phyloP scores from a whole-genome alignment of 805 yeast species.

The Candida endomychidarum region DNA sequence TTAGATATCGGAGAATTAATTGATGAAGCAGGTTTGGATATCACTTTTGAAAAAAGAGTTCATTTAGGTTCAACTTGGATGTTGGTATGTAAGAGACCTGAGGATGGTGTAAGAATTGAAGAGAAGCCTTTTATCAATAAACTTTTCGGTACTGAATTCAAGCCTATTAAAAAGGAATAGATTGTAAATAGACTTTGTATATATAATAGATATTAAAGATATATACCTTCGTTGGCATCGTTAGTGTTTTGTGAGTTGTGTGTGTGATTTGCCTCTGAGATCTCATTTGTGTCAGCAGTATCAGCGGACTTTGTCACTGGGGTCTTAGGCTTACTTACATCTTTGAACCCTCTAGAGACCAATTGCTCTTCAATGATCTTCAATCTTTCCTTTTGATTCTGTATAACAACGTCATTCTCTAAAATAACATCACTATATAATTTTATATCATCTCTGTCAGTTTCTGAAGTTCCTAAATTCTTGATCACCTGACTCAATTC shows the following conservation, averaged over 20 bases:
- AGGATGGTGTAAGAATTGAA: constrained; percentile 51
- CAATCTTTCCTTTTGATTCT: constrained; percentile 49
- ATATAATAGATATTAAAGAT: constrained; percentile 14
- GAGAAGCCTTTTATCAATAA: constrained; percentile 44
- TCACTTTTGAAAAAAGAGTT: constrained; percentile 74
- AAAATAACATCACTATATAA: constrained; percentile 53
- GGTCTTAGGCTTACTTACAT: neutral
- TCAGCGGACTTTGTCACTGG: too few relatives aligned
- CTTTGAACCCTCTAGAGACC: constrained; percentile 34
- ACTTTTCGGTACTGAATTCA: constrained; percentile 38
- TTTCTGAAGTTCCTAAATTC: constrained; percentile 12
- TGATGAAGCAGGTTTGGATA: constrained; percentile 78
- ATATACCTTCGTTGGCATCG: constrained; percentile 16
- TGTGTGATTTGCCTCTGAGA: neutral
- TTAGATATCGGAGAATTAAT: constrained; percentile 87
- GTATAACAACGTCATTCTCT: constrained; percentile 57
- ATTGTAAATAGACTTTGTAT: constrained; percentile 3
- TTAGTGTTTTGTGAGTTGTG: neutral
- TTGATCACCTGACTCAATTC: constrained; percentile 45
- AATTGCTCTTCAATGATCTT: constrained; percentile 49
- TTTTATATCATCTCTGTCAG: constrained; percentile 43
- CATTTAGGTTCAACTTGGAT: constrained; percentile 95
- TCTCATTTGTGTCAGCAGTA: constrained; percentile 4
- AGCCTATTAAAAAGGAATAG: constrained; percentile 23
- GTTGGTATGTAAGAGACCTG: constrained; percentile 72